Conservation (phyloP, 2,329 filamentous ascomycete genomes). For the Ophiosphaerella narmari region DNA sequence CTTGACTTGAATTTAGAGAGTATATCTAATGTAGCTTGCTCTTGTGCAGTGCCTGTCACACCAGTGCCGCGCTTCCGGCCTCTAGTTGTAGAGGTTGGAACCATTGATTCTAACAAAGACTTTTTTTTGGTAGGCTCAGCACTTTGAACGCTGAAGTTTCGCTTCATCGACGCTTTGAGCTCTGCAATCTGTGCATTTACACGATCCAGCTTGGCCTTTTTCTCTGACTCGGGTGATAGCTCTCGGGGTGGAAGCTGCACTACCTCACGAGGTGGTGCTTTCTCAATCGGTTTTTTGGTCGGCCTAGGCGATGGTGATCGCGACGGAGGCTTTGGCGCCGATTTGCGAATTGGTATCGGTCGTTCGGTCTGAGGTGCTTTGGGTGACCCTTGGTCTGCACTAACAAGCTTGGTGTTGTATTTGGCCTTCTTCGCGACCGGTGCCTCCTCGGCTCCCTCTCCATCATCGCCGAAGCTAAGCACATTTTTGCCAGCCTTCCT, state of each 20-base stretch:
- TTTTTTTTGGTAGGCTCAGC: conserved; percentile 53
- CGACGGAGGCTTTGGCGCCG: conserved; percentile 28
- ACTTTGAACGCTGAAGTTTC: conserved; percentile 52
- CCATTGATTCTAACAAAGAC: conserved; percentile 72
- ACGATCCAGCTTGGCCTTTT: conserved; percentile 60
- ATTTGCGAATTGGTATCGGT: conserved; percentile 41
- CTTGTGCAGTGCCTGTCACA: conserved; percentile 54
- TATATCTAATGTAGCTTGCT: conserved; percentile 64
- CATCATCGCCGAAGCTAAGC: conserved; percentile 75
- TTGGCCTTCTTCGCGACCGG: conserved; percentile 75
- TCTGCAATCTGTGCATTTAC: conserved; percentile 82
- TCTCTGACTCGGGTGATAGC: conserved; percentile 47
- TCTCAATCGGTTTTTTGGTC: conserved; percentile 12
- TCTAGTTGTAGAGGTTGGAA: conserved; percentile 71
- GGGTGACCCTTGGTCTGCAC: conserved; percentile 42
- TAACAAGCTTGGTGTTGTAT: conserved; percentile 76
- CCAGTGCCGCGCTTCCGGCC: conserved; percentile 72
- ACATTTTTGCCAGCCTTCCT: conserved; percentile 76
- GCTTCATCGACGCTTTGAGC: conserved; percentile 80
- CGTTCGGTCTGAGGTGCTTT: conserved; percentile 41
- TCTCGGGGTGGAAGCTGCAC: conserved; percentile 38
- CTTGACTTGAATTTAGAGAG: conserved; percentile 81
- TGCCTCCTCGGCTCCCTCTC: conserved; percentile 59
- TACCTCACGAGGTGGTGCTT: conserved; percentile 21
- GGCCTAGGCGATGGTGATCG: conserved; percentile 30